Conservation (phyloP, 2,329 filamentous ascomycete genomes). For the Aotearoamyces nothofagi region DNA sequence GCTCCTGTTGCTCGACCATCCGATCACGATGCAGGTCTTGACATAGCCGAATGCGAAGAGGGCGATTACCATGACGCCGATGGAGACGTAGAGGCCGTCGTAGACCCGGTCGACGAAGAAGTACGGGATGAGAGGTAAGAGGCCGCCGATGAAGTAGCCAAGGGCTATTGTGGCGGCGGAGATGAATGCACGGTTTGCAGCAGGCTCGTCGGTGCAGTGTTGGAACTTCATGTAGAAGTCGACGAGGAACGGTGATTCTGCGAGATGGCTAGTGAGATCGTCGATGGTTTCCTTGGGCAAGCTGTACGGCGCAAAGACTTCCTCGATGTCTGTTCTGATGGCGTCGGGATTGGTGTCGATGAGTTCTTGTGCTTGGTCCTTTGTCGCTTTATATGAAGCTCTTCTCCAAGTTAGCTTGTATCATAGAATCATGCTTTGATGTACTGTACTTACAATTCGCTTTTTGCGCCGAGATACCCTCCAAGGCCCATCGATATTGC, state of each 20-base stretch:
- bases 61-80: slow-evolving; percentile 42
- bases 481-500: slow-evolving; percentile 49
- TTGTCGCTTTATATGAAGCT: slow-evolving; percentile 17
- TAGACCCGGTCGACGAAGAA: slow-evolving; percentile 30
- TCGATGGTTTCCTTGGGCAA: slow-evolving; percentile 15
- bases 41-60: slow-evolving; percentile 50
- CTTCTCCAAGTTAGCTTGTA: slow-evolving; percentile 11
- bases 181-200: slow-evolving; percentile 17
- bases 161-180: slow-evolving; percentile 39
- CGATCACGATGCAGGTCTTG: slow-evolving; percentile 39
- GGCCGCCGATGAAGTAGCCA: slow-evolving; percentile 40
- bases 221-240: slow-evolving; percentile 25
- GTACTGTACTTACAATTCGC: slow-evolving; percentile 21
- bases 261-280: slow-evolving; percentile 20
- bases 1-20: slow-evolving; percentile 15
- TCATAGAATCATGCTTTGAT: not conserved
- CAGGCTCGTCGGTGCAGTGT: slow-evolving; percentile 16
- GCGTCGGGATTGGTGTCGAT: slow-evolving; percentile 12
- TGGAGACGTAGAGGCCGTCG: slow-evolving; percentile 38
- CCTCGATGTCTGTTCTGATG: slow-evolving; percentile 16
- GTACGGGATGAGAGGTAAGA: slow-evolving; percentile 40
- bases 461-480: slow-evolving; percentile 38
- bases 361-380: slow-evolving; percentile 14
- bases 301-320: slow-evolving; percentile 20
- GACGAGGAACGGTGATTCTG: slow-evolving; percentile 18